Conservation (phyloP, 805 yeast genomes). For the Deakozyma indianensis region DNA sequence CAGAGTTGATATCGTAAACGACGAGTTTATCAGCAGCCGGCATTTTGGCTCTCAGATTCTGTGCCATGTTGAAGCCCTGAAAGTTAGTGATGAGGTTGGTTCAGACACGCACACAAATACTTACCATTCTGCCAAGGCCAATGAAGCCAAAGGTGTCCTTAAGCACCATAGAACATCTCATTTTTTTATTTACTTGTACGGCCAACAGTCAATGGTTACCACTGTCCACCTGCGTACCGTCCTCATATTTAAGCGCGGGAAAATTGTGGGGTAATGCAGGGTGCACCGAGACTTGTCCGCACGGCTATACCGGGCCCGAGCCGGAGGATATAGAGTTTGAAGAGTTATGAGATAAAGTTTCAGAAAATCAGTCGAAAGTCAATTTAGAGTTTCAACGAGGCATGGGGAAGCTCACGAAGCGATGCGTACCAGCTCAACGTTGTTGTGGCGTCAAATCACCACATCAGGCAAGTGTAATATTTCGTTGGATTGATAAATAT, state of each 20-base stretch:
- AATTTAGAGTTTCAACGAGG: too few relatives aligned
- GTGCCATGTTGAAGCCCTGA: slow-evolving; percentile 37
- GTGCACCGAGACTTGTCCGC: neutral
- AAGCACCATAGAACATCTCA: neutral
- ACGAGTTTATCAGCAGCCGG: slow-evolving; percentile 26
- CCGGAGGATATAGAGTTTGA: neutral
- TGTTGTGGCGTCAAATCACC: too few relatives aligned
- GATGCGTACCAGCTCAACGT: too few relatives aligned
- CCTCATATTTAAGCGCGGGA: neutral
- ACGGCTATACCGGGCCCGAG: neutral
- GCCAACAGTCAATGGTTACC: too few relatives aligned
- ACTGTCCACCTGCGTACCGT: too few relatives aligned
- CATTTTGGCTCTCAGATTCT: slow-evolving; percentile 29
- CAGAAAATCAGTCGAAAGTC: too few relatives aligned
- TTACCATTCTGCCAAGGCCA: slow-evolving; percentile 41
- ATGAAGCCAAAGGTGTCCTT: slow-evolving; percentile 30
- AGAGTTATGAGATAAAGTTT: too few relatives aligned
- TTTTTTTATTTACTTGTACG: neutral
- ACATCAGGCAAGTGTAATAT: too few relatives aligned
- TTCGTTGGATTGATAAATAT: too few relatives aligned
- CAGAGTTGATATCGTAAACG: slow-evolving; percentile 27
- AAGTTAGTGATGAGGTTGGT: neutral
- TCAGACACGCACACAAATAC: neutral
- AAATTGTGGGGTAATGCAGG: neutral
- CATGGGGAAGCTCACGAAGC: too few relatives aligned